Evolutionary conservation across 2,329 filamentous ascomycete species (phyloP), one percentile per base, ranked within the genome.

Genomic region (Delphinella strobiligena): DNA sequence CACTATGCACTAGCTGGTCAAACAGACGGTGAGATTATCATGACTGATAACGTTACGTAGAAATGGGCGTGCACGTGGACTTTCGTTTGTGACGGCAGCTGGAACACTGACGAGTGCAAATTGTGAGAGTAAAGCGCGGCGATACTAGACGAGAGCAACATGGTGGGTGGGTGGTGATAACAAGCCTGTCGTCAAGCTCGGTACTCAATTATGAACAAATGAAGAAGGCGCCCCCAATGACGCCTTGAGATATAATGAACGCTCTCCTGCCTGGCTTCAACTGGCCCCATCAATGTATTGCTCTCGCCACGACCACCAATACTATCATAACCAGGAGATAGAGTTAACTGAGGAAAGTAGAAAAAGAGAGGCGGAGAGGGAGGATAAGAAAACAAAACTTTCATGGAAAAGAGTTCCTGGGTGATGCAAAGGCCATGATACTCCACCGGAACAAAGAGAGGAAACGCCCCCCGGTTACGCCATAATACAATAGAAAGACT

Each of bases 401-500:
- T 41, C 39, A 29, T 41, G 39, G 31, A 33, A 27, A 37, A 14
- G 32, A 41, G 34, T 33, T 34, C 39, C 18, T 27, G 27, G 34
- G 37, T 18, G 22, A 41, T 32, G 30, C 10, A 32, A 37, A 41
- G 37, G 39, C 34, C 30, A 7, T 5, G 5, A 32, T 15, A 33
- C 17, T 33, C 39, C 39, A 36, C 15, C 39, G 34, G 34, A 33
- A 36, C 18, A 19, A 12, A 12, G 7, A 32, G 5, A n/a, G n/a
- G 30, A 7, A 27, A 37, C 10, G 36, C 39, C 36, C 34, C 39
- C 29, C 32, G 22, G 14, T 27, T 36, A 37, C 39, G 39, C 39
- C 34, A 41, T 36, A 34, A 41, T 41, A 41, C 34, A 41, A 41
- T 41, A 30, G 36, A 19, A 33, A 41, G 29, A 29, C 22, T 14